Percentiles rank a stretch among this genome's conserved stretches.
These are phyloP conservation scores for Arachis stenosperma DNA, from an alignment of 306 rosid genomes.

Conservation along the genomic window DNA sequence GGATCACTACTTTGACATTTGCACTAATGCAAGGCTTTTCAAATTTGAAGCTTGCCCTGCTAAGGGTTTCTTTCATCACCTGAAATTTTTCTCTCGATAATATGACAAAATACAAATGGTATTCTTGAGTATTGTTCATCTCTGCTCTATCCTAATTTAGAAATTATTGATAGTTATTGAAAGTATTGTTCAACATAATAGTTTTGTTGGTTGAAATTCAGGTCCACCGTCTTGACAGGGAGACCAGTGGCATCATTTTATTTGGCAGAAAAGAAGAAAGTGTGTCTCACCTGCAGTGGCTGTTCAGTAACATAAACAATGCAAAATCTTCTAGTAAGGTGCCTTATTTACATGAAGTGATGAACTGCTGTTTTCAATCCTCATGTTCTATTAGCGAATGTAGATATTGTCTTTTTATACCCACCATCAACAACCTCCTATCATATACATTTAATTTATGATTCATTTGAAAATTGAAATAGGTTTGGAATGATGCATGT, in stretches of 20 bases:
- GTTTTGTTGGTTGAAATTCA: slow-evolving; percentile 21
- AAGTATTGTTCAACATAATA: not conserved
- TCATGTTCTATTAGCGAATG: slow-evolving; percentile 22
- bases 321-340: slow-evolving; percentile 73
- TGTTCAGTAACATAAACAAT: slow-evolving; percentile 62
- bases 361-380: slow-evolving; percentile 15
- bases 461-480: slow-evolving; percentile 21
- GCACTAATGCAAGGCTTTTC: slow-evolving; percentile 18
- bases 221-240: slow-evolving; percentile 97
- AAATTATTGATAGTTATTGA: slow-evolving; percentile 25
- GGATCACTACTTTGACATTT: slow-evolving; percentile 1
- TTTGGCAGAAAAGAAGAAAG: slow-evolving; percentile 89
- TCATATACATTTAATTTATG: slow-evolving; percentile 7
- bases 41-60: not conserved
- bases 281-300: slow-evolving; percentile 68
- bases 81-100: slow-evolving; percentile 13
- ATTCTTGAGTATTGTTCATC: not conserved
- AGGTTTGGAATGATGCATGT: slow-evolving; percentile 89
- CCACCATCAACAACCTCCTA: slow-evolving; percentile 12
- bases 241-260: slow-evolving; percentile 81
- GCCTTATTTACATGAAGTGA: slow-evolving; percentile 19
- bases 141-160: slow-evolving; percentile 24
- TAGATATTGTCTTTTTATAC: not conserved
- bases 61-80: slow-evolving; percentile 13
- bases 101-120: not conserved